Evolutionary conservation across 2,329 filamentous ascomycete genomes (phyloP).

Genomic region (Beauveria scarabaeidicola): DNA sequence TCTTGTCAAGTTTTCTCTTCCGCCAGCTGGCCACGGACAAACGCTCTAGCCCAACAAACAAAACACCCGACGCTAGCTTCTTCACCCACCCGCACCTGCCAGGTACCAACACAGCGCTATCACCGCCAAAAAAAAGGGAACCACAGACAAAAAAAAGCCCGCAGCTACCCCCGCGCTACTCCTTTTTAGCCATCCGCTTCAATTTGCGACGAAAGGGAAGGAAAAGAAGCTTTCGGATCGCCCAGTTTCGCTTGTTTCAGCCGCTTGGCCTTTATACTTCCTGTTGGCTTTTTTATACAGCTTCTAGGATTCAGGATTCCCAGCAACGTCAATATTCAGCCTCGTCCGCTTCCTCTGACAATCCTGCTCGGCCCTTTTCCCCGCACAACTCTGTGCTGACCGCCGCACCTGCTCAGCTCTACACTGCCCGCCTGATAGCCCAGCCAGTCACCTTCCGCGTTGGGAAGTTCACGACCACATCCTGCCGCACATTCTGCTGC

Average conservation of each 20-base stretch:
- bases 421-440: not conserved
- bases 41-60: not conserved
- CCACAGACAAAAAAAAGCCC: not conserved
- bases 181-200: not conserved
- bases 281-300: not conserved
- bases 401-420: conserved; percentile 10
- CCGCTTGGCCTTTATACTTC: not conserved
- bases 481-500: not conserved
- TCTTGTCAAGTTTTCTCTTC: not conserved
- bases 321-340: not conserved
- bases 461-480: not conserved
- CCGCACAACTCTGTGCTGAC: conserved; percentile 7
- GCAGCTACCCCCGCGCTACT: not conserved
- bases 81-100: not conserved
- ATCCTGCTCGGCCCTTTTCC: conserved; percentile 10
- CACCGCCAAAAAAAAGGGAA: not conserved
- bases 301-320: not conserved
- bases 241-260: not conserved
- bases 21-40: not conserved
- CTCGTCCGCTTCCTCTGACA: not conserved
- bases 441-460: conserved; percentile 10
- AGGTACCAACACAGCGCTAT: conserved; percentile 6
- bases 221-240: not conserved
- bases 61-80: not conserved
- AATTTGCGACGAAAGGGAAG: not conserved